Conservation (phyloP, 768 basidiomycete genomes). For the Leccinum subgranulosum region DNA sequence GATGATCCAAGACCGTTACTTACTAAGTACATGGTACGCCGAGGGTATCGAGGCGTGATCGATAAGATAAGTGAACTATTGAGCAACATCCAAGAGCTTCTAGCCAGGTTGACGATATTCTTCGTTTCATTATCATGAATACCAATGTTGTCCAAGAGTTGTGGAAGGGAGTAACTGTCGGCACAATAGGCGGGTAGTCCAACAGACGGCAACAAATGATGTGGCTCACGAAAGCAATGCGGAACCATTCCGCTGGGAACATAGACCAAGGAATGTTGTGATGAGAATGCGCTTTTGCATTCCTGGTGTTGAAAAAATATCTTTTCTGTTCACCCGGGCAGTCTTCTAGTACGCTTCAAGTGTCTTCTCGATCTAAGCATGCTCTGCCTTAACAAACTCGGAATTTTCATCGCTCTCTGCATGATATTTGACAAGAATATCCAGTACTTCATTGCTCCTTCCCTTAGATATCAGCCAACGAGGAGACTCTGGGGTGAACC, state of each 20-base stretch:
- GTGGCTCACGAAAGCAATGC: background rate
- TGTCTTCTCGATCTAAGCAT: background rate
- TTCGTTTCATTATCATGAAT: background rate
- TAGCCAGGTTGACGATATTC: background rate
- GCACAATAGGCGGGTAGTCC: background rate
- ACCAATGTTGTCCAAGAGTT: background rate
- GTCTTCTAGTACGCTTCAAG: background rate
- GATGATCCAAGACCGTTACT: background rate
- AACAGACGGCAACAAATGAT: background rate
- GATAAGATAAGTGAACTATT: background rate
- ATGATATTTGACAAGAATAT: background rate
- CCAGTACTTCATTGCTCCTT: background rate
- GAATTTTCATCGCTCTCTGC: background rate
- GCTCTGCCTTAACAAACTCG: background rate
- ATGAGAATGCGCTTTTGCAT: background rate
- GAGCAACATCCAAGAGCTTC: background rate
- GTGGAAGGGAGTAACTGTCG: background rate
- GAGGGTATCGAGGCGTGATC: background rate
- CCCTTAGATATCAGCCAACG: background rate
- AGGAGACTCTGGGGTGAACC: background rate
- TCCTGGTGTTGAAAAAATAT: background rate
- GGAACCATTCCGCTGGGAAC: background rate
- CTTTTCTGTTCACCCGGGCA: background rate
- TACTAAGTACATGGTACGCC: background rate
- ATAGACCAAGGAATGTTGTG: background rate